A percentile compares a stretch with the other conserved stretches of the same genome.
Conservation (phyloP, 805 yeast genomes). For the Lipomyces anomalus region DNA sequence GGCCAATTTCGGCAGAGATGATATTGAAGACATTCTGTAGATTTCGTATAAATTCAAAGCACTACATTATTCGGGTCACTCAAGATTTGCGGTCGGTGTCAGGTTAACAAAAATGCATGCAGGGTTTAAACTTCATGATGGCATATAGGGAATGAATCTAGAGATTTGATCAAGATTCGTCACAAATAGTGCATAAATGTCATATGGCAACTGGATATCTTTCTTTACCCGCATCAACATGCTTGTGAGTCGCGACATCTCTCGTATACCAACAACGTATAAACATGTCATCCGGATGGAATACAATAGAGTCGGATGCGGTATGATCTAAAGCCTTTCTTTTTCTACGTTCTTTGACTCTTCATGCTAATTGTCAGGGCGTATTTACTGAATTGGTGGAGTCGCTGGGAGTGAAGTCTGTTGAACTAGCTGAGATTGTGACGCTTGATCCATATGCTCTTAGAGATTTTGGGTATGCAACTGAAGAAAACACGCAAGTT, state of each 20-base stretch:
- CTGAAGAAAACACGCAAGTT: background rate
- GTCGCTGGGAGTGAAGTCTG: constrained; percentile 45
- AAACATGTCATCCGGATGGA: constrained; percentile 42
- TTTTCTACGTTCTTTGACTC: background rate
- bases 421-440: constrained; percentile 55
- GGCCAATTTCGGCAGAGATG: constrained; percentile 9
- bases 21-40: background rate
- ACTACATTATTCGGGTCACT: too few species aligned
- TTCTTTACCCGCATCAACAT: too few species aligned
- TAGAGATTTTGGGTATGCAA: constrained; percentile 26
- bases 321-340: constrained; percentile 29
- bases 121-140: too few species aligned
- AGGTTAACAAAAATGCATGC: too few species aligned
- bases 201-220: too few species aligned
- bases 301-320: constrained; percentile 61
- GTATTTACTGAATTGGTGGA: constrained; percentile 61
- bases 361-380: constrained; percentile 37
- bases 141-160: too few species aligned
- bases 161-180: too few species aligned
- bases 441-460: constrained; percentile 45
- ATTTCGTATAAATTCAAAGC: background rate
- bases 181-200: too few species aligned
- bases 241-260: too few species aligned
- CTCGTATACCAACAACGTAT: too few species aligned
- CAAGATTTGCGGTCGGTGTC: too few species aligned